These are phyloP conservation scores for Talaromyces sp. DNA, from an alignment of 2,329 filamentous ascomycete genomes.

Conservation along the genomic window DNA sequence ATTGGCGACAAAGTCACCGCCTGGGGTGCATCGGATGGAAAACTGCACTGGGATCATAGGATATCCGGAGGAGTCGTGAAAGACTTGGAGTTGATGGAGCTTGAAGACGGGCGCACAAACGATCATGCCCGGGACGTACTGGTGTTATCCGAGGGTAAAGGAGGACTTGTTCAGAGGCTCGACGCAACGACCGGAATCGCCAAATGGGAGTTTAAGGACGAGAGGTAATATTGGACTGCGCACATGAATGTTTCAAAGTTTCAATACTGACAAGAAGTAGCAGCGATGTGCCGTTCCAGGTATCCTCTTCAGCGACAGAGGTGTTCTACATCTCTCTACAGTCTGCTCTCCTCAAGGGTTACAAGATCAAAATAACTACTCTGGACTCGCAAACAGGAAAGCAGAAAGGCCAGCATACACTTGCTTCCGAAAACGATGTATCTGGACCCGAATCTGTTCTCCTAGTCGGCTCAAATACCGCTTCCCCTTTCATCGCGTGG, in stretches of 20 bases:
- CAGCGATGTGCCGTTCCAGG: constrained; percentile 69
- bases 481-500: constrained; percentile 41
- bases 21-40: constrained; percentile 80
- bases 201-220: constrained; percentile 72
- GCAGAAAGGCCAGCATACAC: constrained; percentile 63
- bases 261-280: constrained; percentile 34
- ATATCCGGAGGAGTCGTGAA: constrained; percentile 46
- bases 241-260: neutral
- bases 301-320: constrained; percentile 61
- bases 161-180: constrained; percentile 62
- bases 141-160: constrained; percentile 55
- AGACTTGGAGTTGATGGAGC: constrained; percentile 67
- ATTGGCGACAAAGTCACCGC: constrained; percentile 64
- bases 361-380: constrained; percentile 69
- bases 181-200: constrained; percentile 66
- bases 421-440: constrained; percentile 72
- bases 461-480: constrained; percentile 38
- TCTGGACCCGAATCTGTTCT: constrained; percentile 35
- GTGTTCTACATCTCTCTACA: constrained; percentile 75
- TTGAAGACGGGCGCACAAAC: constrained; percentile 53
- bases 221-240: constrained; percentile 37
- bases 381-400: constrained; percentile 69
- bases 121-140: constrained; percentile 57
- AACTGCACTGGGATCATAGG: constrained; percentile 66
- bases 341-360: constrained; percentile 58